phyloP scores from a whole-genome alignment of 257 asterid genomes.

The Voacanga thouarsii region DNA sequence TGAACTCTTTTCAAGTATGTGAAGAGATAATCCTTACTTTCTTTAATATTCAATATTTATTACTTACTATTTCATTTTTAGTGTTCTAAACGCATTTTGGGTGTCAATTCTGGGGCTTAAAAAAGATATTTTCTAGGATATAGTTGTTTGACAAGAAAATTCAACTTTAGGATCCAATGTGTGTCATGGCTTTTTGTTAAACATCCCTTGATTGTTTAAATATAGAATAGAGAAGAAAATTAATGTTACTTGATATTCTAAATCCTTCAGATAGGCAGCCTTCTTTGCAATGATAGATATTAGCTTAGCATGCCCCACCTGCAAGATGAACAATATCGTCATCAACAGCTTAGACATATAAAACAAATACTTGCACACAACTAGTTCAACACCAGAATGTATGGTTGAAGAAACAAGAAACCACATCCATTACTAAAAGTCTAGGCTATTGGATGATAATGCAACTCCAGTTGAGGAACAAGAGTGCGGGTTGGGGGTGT shows the following conservation, averaged over 20 bases:
- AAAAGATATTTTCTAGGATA: background rate
- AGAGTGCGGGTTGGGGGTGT: background rate
- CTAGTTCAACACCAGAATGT: background rate
- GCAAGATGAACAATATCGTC: conserved; percentile 10
- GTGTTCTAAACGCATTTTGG: background rate
- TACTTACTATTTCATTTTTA: no score
- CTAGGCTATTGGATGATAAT: background rate
- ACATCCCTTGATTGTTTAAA: background rate
- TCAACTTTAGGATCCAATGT: no score
- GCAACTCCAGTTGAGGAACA: background rate
- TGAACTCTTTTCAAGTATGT: background rate
- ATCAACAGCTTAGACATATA: background rate
- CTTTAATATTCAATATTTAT: no score
- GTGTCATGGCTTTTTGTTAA: background rate
- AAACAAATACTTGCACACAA: background rate
- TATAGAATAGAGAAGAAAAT: background rate
- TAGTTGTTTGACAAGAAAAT: background rate
- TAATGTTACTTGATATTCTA: conserved; percentile 27
- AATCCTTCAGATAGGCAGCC: conserved; percentile 23
- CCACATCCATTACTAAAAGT: background rate
- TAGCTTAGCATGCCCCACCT: conserved; percentile 17
- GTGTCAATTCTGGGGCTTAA: background rate
- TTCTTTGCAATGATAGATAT: conserved; percentile 10
- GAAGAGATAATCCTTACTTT: background rate
- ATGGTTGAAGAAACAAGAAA: background rate